Percentiles rank a stretch among this genome's conserved stretches.
Conservation (phyloP, 768 basidiomycete species). For the Suillus tomentosus region DNA sequence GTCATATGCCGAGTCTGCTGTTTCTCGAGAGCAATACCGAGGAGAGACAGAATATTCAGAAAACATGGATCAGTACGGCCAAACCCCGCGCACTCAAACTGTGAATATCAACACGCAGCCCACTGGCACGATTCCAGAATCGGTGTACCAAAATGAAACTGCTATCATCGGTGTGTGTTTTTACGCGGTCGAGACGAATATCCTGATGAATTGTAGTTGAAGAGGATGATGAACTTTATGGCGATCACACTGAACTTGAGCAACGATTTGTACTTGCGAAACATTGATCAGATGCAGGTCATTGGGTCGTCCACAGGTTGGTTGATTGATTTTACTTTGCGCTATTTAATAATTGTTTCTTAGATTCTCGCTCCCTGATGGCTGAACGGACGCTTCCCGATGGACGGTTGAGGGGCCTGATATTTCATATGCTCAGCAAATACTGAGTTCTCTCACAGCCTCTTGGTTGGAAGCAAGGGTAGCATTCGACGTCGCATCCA, state of each 20-base stretch:
- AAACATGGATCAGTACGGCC: conserved; percentile 55
- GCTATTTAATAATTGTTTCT: conserved; percentile 7
- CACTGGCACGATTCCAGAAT: conserved; percentile 59
- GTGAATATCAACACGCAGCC: conserved; percentile 72
- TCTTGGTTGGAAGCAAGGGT: conserved; percentile 61
- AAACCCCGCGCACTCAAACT: conserved; percentile 65
- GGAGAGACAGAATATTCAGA: conserved; percentile 36
- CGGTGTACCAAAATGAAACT: conserved; percentile 44
- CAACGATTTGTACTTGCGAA: conserved; percentile 67
- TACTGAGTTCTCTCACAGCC: conserved; percentile 49
- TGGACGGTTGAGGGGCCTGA: conserved; percentile 64
- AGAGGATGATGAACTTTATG: conserved; percentile 35
- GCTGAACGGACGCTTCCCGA: conserved; percentile 80
- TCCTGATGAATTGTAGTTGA: conserved; percentile 34
- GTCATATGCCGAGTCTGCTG: conserved; percentile 34
- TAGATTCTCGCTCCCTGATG: conserved; percentile 85
- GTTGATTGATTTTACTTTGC: conserved; percentile 20
- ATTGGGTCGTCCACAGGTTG: conserved; percentile 90
- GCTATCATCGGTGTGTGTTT: conserved; percentile 34
- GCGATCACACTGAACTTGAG: conserved; percentile 9
- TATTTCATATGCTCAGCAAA: not conserved
- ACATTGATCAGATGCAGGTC: conserved; percentile 77
- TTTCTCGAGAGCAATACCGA: conserved; percentile 34
- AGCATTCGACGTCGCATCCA: not conserved
- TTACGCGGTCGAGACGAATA: conserved; percentile 51